Evolutionary conservation across 2,329 filamentous ascomycete genomes (phyloP).

Genomic region (Fusarium subglutinans): DNA sequence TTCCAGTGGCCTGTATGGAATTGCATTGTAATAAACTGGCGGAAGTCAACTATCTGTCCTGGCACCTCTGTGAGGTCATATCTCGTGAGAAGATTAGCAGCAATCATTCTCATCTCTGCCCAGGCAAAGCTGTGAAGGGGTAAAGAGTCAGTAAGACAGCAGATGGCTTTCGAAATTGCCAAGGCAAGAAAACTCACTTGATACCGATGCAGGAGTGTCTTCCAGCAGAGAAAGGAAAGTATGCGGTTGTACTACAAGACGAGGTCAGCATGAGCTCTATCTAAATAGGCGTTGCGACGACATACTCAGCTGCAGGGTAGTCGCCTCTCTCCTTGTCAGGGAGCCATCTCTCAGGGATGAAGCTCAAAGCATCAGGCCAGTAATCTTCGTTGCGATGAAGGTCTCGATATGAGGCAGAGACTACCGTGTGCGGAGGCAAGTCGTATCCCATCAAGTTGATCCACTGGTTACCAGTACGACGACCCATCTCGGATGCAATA

Average conservation of each 20-base stretch:
- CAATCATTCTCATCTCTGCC: background rate
- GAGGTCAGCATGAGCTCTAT: background rate
- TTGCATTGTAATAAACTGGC: background rate
- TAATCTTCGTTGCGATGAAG: background rate
- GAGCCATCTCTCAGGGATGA: background rate
- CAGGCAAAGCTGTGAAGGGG: background rate
- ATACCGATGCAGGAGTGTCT: background rate
- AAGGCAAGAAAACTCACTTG: background rate
- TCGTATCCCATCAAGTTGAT: background rate
- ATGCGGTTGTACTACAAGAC: background rate
- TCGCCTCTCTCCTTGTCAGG: background rate
- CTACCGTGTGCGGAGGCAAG: background rate
- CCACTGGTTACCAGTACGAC: background rate
- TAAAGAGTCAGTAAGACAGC: background rate
- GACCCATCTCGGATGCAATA: background rate
- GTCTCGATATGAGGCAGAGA: background rate
- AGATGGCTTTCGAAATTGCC: accelerated
- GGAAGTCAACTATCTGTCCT: background rate
- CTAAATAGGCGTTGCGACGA: too few relatives aligned
- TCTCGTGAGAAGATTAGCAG: background rate
- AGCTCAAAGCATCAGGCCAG: background rate
- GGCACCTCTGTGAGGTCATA: background rate
- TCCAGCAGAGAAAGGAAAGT: background rate
- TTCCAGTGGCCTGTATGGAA: background rate
- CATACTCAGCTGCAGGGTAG: background rate